These are phyloP conservation scores for Trichoderma gamsii DNA, from an alignment of 495 filamentous ascomycete species.

Conservation along the genomic window DNA sequence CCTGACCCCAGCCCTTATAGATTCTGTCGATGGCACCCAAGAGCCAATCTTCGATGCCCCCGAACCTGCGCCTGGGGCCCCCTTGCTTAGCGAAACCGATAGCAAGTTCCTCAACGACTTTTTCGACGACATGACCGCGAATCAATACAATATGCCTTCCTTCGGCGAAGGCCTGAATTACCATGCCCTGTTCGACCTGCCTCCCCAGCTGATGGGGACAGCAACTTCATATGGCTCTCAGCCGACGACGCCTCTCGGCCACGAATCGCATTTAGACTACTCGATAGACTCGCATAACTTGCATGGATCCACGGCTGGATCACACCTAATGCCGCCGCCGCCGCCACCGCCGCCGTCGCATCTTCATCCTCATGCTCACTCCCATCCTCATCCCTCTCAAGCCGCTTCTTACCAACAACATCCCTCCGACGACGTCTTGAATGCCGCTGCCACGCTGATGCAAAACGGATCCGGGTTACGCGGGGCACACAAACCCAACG, in stretches of 20 bases:
- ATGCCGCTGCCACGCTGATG: constrained; percentile 27
- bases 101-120: constrained; percentile 56
- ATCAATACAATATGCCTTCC: constrained; percentile 47
- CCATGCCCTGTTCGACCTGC: constrained; percentile 44
- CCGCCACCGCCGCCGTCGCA: constrained; percentile 22
- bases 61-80: constrained; percentile 51
- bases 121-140: constrained; percentile 52
- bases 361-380: too few species aligned
- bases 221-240: constrained; percentile 56
- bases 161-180: constrained; percentile 41
- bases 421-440: constrained; percentile 42
- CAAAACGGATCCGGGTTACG: constrained; percentile 25
- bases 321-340: constrained; percentile 27
- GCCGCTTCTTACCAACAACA: constrained; percentile 15
- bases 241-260: constrained; percentile 22
- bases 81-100: constrained; percentile 57
- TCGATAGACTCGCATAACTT: constrained; percentile 16
- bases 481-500: constrained; percentile 14
- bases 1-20: constrained; percentile 30
- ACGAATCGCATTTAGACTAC: not conserved
- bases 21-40: constrained; percentile 43
- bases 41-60: constrained; percentile 52
- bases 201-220: constrained; percentile 55
- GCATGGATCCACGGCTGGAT: constrained; percentile 23
- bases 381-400: not conserved